A percentile compares a stretch with the other conserved stretches of the same genome.
Evolutionary conservation across 352 stramenopile species (phyloP).

Genomic region (Globisporangium spiculum): DNA sequence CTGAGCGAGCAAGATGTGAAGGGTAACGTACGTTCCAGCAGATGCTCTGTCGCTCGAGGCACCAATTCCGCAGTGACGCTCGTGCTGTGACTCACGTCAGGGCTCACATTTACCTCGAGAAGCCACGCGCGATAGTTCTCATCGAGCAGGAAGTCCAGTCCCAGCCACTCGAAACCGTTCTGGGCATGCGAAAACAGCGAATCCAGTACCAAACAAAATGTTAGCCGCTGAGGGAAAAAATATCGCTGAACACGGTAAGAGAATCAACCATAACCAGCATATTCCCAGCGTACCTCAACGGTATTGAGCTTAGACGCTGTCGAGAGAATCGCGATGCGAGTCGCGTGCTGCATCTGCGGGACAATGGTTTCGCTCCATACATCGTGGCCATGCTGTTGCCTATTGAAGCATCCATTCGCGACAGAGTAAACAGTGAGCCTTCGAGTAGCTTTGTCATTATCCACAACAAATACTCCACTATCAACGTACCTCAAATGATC

Average conservation of each 20-base stretch:
- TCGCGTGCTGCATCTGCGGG: constrained; percentile 57
- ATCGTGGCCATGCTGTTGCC: constrained; percentile 32
- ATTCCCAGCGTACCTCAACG: constrained; percentile 43
- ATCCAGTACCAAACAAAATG: neutral
- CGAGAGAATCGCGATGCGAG: constrained; percentile 33
- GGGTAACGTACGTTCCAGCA: constrained; percentile 38
- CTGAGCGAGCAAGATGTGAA: neutral
- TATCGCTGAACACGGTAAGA: neutral
- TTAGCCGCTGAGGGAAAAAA: neutral
- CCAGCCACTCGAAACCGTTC: constrained; percentile 84
- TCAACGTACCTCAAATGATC: constrained; percentile 33
- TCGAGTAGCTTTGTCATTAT: neutral
- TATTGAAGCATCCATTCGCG: constrained; percentile 6
- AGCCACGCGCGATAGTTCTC: constrained; percentile 56
- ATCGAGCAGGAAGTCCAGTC: constrained; percentile 82
- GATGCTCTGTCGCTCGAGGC: constrained; percentile 45
- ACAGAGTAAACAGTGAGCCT: neutral
- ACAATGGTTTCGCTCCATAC: constrained; percentile 49
- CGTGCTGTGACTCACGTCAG: constrained; percentile 83
- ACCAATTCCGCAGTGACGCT: constrained; percentile 48
- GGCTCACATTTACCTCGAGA: constrained; percentile 87
- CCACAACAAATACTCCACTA: neutral
- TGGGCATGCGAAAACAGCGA: constrained; percentile 19
- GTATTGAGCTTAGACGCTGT: constrained; percentile 39
- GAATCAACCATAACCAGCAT: neutral